Evolutionary conservation across 1,284 basidiomycete species (phyloP).

Genomic region (Pseudozyma sp.): DNA sequence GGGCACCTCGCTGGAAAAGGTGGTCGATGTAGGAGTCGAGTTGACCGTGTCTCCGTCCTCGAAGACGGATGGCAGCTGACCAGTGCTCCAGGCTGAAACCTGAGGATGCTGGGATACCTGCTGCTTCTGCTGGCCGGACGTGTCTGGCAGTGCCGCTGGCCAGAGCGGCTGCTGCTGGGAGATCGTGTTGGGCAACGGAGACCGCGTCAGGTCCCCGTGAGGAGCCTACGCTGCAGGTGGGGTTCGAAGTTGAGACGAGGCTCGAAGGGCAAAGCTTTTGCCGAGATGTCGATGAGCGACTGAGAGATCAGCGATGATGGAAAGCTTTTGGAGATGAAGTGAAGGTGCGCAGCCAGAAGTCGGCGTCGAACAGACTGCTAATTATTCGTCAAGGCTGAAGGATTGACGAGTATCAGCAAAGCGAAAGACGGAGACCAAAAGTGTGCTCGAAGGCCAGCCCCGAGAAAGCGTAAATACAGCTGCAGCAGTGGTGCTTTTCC

Average conservation of each 20-base stretch:
- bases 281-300: not conserved
- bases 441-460: conserved; percentile 34
- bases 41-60: conserved; percentile 26
- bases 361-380: no score
- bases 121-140: conserved; percentile 13
- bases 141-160: conserved; percentile 27
- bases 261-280: not conserved
- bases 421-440: not conserved
- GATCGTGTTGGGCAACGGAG: conserved; percentile 35
- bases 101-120: conserved; percentile 4
- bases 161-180: conserved; percentile 38
- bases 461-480: conserved; percentile 13
- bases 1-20: conserved; percentile 18
- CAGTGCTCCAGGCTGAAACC: conserved; percentile 11
- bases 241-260: not conserved
- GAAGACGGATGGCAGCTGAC: conserved; percentile 38
- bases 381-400: no score
- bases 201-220: conserved; percentile 20
- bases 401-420: not conserved
- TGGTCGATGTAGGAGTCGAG: conserved; percentile 20
- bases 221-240: conserved; percentile 29
- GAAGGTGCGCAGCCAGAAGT: no score
- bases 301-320: not conserved
- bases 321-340: not conserved
- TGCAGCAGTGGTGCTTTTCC: not conserved